Percentiles rank a stretch among this genome's conserved stretches.
Evolutionary conservation across 805 yeast genomes (phyloP).

Genomic region (Candida koratica): DNA sequence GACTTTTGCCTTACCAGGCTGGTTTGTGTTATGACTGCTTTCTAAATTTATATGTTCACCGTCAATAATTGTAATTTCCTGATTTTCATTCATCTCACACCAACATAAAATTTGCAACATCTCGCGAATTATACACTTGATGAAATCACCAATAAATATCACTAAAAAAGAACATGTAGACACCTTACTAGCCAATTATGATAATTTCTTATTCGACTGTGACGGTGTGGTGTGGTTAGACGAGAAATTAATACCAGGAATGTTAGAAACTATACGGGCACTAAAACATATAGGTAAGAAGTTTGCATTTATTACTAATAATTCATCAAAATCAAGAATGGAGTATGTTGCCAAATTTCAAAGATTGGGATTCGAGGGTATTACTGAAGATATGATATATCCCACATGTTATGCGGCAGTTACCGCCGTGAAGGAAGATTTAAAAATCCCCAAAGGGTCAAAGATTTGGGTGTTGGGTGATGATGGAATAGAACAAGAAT

Average conservation of each 20-base stretch:
- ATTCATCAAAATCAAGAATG: conserved; percentile 33
- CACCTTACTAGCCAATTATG: conserved; percentile 21
- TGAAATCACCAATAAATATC: not conserved
- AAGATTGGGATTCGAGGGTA: conserved; percentile 26
- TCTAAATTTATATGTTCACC: not conserved
- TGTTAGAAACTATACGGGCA: conserved; percentile 22
- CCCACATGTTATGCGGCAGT: conserved; percentile 40
- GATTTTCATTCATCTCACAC: conserved; percentile 6
- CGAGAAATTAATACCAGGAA: conserved; percentile 31
- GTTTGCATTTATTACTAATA: conserved; percentile 36
- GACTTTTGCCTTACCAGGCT: conserved; percentile 4
- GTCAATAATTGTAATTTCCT: conserved; percentile 2
- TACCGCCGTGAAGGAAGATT: conserved; percentile 20
- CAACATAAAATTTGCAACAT: not conserved
- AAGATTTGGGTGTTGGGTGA: conserved; percentile 43
- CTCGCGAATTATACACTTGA: not conserved
- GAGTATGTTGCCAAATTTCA: conserved; percentile 30
- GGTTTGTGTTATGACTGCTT: not conserved
- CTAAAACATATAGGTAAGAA: conserved; percentile 23
- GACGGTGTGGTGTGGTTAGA: conserved; percentile 44
- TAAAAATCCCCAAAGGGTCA: conserved; percentile 25
- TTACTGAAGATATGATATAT: conserved; percentile 27
- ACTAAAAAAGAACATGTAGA: conserved; percentile 5
- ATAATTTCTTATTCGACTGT: conserved; percentile 40
- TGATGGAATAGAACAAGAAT: conserved; percentile 34